Evolutionary conservation across 2,329 filamentous ascomycete species (phyloP).

Genomic region (Rhynchosporium graminicola): DNA sequence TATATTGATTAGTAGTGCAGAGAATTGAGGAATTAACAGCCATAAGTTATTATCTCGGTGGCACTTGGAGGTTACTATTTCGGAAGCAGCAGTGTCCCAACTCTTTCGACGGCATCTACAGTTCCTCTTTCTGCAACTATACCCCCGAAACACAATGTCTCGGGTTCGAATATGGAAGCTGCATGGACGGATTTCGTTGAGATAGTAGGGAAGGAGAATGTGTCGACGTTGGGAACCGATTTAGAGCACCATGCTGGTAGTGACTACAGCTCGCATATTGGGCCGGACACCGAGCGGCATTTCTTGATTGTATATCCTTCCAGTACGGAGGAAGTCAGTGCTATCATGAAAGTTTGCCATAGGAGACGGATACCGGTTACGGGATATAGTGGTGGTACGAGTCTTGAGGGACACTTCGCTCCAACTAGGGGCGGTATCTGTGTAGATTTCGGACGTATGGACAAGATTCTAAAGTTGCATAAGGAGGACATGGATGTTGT

Average conservation of each 20-base stretch:
- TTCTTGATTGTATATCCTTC: conserved; percentile 76
- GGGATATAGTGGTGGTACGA: conserved; percentile 84
- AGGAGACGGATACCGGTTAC: conserved; percentile 79
- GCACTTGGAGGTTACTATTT: conserved; percentile 52
- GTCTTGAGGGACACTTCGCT: conserved; percentile 85
- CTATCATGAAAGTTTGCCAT: conserved; percentile 88
- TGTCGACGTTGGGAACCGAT: conserved; percentile 60
- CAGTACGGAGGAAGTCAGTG: conserved; percentile 80
- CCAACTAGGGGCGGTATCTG: conserved; percentile 81
- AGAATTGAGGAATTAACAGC: not conserved
- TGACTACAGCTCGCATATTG: conserved; percentile 62
- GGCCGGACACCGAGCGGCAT: conserved; percentile 51
- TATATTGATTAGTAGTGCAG: conserved; percentile 5
- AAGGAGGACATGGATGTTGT: conserved; percentile 75
- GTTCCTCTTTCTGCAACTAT: conserved; percentile 55
- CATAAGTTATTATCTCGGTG: conserved; percentile 35
- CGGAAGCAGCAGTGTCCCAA: conserved; percentile 56
- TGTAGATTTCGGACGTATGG: conserved; percentile 84
- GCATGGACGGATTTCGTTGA: conserved; percentile 69
- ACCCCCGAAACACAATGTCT: conserved; percentile 58
- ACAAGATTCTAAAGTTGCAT: conserved; percentile 75
- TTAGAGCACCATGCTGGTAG: conserved; percentile 59
- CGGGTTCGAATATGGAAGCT: conserved; percentile 64
- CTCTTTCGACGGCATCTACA: conserved; percentile 57
- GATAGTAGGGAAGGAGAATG: conserved; percentile 64